phyloP scores from a whole-genome alignment of 176 grass and related monocot species.

The Miscanthus lutarioriparius region DNA sequence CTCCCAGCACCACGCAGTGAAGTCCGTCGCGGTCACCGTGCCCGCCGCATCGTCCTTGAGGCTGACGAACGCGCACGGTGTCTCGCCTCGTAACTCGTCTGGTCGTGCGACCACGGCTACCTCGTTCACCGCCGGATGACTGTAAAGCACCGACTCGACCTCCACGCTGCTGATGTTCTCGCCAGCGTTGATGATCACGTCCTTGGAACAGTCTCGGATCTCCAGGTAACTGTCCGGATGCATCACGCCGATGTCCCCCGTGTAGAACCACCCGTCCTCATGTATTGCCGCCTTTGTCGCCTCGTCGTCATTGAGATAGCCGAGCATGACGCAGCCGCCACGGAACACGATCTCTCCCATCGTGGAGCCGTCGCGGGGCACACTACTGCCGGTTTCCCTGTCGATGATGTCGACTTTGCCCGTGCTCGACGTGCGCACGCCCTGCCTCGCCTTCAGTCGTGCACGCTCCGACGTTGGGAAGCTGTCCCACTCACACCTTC shows the following conservation, averaged over 20 bases:
- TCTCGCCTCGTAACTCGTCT: conserved; percentile 80
- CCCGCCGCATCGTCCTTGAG: conserved; percentile 28
- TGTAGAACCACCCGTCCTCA: not conserved
- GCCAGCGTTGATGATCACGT: conserved; percentile 88
- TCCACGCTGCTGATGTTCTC: conserved; percentile 96
- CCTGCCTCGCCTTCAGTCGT: no score
- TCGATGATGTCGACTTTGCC: no score
- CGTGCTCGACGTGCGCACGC: no score
- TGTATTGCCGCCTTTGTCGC: no score
- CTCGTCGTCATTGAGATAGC: no score
- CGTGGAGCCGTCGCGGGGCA: no score
- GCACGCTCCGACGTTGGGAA: no score
- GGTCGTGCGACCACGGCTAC: conserved; percentile 73
- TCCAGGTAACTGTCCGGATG: conserved; percentile 82
- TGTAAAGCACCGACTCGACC: conserved; percentile 74
- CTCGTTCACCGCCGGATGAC: conserved; percentile 68
- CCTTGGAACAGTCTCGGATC: conserved; percentile 84
- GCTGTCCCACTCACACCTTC: no score
- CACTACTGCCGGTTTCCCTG: no score
- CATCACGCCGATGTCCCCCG: conserved; percentile 40
- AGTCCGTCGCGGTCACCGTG: conserved; percentile 40
- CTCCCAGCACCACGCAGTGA: conserved; percentile 70
- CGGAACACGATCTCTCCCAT: no score
- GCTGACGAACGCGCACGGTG: conserved; percentile 82
- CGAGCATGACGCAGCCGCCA: no score